phyloP scores from a whole-genome alignment of 208 protist species.

The Leishmania arabica region DNA sequence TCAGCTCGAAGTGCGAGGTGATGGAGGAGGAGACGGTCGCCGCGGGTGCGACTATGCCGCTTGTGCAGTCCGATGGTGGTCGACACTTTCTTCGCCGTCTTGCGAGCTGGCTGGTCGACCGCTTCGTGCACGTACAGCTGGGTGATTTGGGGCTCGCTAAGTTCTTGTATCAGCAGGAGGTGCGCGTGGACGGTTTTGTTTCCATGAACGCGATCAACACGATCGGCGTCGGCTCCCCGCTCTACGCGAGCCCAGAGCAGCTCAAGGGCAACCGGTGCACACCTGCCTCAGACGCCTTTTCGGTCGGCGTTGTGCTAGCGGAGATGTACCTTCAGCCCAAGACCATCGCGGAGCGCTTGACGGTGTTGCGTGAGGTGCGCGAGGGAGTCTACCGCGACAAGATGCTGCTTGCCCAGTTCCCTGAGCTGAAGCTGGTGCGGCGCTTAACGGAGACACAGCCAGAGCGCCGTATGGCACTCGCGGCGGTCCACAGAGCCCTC shows the following conservation, averaged over 20 bases:
- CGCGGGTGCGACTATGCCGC: background rate
- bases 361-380: constrained; percentile 55
- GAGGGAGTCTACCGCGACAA: constrained; percentile 45
- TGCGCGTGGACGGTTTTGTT: constrained; percentile 44
- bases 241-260: constrained; percentile 91
- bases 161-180: constrained; percentile 32
- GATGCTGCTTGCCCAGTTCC: constrained; percentile 44
- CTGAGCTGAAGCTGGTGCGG: constrained; percentile 63
- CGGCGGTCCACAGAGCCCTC: constrained; percentile 16
- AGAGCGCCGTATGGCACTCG: constrained; percentile 22
- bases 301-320: constrained; percentile 70
- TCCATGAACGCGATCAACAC: constrained; percentile 64
- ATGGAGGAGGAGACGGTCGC: background rate
- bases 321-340: constrained; percentile 87
- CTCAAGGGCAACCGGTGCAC: constrained; percentile 62
- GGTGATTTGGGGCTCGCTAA: constrained; percentile 87
- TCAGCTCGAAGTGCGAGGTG: background rate
- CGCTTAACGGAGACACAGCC: constrained; percentile 35
- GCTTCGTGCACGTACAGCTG: constrained; percentile 71
- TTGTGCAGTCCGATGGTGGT: background rate
- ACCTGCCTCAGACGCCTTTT: constrained; percentile 67
- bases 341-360: constrained; percentile 74
- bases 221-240: constrained; percentile 76
- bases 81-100: constrained; percentile 22
- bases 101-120: constrained; percentile 46